These are phyloP conservation scores for Russula ochroleuca DNA, from an alignment of 768 basidiomycete genomes.

Conservation along the genomic window DNA sequence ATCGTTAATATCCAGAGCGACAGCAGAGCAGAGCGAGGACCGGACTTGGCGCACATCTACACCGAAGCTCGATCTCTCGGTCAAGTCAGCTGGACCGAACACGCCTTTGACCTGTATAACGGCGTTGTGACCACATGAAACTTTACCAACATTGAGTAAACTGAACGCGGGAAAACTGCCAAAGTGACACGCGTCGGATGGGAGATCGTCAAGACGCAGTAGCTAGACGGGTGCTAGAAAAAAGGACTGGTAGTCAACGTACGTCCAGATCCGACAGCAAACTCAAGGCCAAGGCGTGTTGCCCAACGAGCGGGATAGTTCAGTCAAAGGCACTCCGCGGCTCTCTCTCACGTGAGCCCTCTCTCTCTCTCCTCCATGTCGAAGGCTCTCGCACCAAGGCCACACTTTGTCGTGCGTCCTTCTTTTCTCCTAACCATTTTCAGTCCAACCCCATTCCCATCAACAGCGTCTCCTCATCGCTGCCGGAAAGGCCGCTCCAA, in stretches of 20 bases:
- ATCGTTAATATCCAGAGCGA: conserved; percentile 19
- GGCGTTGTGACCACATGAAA: conserved; percentile 23
- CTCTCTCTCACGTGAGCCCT: conserved; percentile 2
- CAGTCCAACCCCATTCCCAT: background rate
- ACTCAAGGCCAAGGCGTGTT: conserved; percentile 24
- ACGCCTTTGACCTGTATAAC: conserved; percentile 27
- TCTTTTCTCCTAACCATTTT: conserved; percentile 10
- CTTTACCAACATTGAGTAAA: conserved; percentile 22
- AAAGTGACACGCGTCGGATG: conserved; percentile 9
- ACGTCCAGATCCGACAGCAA: conserved; percentile 11
- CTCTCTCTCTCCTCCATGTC: conserved; percentile 47
- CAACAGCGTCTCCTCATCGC: conserved; percentile 76
- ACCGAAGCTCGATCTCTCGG: conserved; percentile 26
- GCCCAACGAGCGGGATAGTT: conserved; percentile 22
- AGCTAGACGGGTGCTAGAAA: background rate
- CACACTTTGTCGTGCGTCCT: conserved; percentile 69
- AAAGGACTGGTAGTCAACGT: conserved; percentile 8
- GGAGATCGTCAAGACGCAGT: background rate
- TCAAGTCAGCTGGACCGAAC: conserved; percentile 10
- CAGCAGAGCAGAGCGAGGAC: conserved; percentile 21
- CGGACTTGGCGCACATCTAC: conserved; percentile 27
- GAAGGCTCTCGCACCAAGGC: conserved; percentile 57
- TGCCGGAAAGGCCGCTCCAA: conserved; percentile 93
- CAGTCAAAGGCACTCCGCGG: conserved; percentile 22
- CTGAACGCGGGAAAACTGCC: conserved; percentile 23